phyloP scores from a whole-genome alignment of 208 protist genomes.

The Wallacemonas collosoma region DNA sequence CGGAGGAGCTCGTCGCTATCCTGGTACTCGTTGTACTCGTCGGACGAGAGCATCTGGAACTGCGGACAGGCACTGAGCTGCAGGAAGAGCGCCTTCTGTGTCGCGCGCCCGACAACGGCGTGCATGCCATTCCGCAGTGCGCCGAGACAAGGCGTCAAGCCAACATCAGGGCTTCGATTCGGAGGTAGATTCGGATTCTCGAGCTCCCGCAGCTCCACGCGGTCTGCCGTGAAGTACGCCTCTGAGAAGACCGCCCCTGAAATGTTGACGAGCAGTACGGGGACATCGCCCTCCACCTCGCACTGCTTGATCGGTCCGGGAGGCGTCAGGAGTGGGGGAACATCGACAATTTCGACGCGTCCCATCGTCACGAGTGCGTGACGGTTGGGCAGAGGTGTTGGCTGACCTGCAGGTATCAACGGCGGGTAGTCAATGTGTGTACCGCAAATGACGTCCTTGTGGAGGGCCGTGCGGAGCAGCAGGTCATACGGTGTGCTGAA shows the following conservation, averaged over 20 bases:
- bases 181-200: constrained; percentile 49
- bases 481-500: constrained; percentile 72
- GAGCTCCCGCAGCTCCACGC: constrained; percentile 70
- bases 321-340: constrained; percentile 40
- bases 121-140: constrained; percentile 51
- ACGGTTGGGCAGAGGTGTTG: constrained; percentile 31
- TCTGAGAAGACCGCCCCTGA: constrained; percentile 48
- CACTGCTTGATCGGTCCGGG: constrained; percentile 82
- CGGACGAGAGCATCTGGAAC: constrained; percentile 74
- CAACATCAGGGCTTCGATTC: constrained; percentile 29
- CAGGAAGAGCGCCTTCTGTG: constrained; percentile 64
- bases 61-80: constrained; percentile 65
- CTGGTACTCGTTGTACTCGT: constrained; percentile 87
- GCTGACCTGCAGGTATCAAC: not conserved
- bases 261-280: constrained; percentile 62
- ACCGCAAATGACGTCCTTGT: constrained; percentile 88
- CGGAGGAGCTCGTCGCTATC: constrained; percentile 64
- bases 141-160: constrained; percentile 65
- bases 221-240: constrained; percentile 26
- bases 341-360: constrained; percentile 68
- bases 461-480: constrained; percentile 72
- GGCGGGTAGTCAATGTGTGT: constrained; percentile 38
- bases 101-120: constrained; percentile 29
- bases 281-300: constrained; percentile 81
- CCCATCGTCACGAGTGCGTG: constrained; percentile 62